Evolutionary conservation across 2,329 filamentous ascomycete genomes (phyloP), one percentile per base, ranked within the genome.

Genomic region (Pyrenophora graminea): DNA sequence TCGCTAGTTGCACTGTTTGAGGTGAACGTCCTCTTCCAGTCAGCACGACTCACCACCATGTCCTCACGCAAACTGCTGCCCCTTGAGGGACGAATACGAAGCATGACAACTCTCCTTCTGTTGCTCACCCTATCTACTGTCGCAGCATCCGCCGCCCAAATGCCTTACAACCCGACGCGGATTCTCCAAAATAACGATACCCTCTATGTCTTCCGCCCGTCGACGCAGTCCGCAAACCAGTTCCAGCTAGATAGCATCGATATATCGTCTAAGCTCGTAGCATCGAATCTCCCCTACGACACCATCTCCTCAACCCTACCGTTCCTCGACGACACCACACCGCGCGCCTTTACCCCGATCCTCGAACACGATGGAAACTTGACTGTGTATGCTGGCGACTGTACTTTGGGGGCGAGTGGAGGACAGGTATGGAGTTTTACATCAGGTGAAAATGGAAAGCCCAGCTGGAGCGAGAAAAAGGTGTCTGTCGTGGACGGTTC

Each of bases 131-230:
- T 39, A 15, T 32, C 44, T 12, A 37, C 19, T 15, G 36, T 25
- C 19, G 37, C 39, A 50, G 34, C 51, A 44, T 51, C 55, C 43
- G 42, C 45, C n/a, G 74, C 76, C 34, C 71, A 77, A 41, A 80
- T 91, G 45, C 91, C 90, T 21, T 96, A 95, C 76, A 85, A 86
- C 48, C 88, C 90, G 2, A 91, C 91, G 0, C 85, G 83, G 25
- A 81, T 95, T 45, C 81, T 93, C 51, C 79, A 85, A 39, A 75
- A 76, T 45, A 70, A 73, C 54, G 78, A 83, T 15, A 69, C 83
- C 27, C 85, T 85, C 52, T 96, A 94, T 71, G 80, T 93, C 58
- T 85, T 96, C 63, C 77, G 80, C 30, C 82, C 87, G 10, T 76
- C 74, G 27, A 74, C 79, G 32, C 48, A 64, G 40, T 77, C 68